phyloP scores from a whole-genome alignment of 2,329 filamentous ascomycete genomes.

The Nemania sp. region DNA sequence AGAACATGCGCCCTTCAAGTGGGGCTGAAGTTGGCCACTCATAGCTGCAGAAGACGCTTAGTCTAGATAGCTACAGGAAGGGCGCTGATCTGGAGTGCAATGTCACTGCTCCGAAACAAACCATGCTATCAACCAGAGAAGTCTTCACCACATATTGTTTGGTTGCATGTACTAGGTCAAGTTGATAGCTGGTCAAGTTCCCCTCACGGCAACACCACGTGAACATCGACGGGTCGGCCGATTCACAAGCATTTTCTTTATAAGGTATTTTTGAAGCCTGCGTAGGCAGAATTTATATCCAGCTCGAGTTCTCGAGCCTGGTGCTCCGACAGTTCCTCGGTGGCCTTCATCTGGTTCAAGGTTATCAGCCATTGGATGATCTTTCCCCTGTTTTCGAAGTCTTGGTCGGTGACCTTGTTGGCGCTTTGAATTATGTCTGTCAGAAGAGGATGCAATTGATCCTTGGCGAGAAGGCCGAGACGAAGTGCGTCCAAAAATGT shows the following conservation, averaged over 20 bases:
- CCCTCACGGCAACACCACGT: background rate
- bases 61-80: conserved; percentile 11
- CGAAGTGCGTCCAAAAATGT: conserved; percentile 96
- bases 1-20: conserved; percentile 36
- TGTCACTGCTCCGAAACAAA: background rate
- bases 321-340: conserved; percentile 87
- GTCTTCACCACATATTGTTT: conserved; percentile 9
- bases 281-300: conserved; percentile 94
- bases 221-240: background rate
- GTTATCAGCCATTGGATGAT: conserved; percentile 99
- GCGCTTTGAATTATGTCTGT: conserved; percentile 97
- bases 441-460: conserved; percentile 93
- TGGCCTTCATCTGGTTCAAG: conserved; percentile 96
- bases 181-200: background rate
- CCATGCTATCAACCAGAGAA: background rate
- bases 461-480: conserved; percentile 91
- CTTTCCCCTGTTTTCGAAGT: conserved; percentile 95
- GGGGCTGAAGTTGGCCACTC: conserved; percentile 35
- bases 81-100: conserved; percentile 11
- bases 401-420: conserved; percentile 94
- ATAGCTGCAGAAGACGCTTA: conserved; percentile 16
- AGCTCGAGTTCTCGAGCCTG: conserved; percentile 90
- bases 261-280: conserved; percentile 88
- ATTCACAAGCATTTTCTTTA: conserved; percentile 9
- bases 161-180: background rate